phyloP scores from a whole-genome alignment of 331 rosid species.

The Stylosanthes scabra region DNA sequence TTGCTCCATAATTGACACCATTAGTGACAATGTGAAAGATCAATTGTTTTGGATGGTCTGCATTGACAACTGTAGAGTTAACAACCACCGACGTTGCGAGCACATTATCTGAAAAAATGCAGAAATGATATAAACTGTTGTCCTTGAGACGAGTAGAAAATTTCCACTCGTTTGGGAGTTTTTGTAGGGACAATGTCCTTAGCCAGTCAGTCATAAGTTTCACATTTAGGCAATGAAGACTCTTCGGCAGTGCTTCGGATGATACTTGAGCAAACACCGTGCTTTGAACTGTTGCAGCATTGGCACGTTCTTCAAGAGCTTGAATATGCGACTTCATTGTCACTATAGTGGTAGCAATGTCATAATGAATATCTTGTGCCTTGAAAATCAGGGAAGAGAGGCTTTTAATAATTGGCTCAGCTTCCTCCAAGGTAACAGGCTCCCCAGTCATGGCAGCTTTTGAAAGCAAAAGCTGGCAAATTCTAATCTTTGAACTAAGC shows the following conservation, averaged over 20 bases:
- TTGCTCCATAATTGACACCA: slow-evolving; percentile 71
- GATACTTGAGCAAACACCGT: slow-evolving; percentile 83
- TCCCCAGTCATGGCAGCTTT: slow-evolving; percentile 86
- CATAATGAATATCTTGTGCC: slow-evolving; percentile 90
- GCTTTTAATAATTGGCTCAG: slow-evolving; percentile 83
- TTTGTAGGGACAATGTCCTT: slow-evolving; percentile 52
- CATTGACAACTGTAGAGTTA: slow-evolving; percentile 78
- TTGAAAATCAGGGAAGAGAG: slow-evolving; percentile 78
- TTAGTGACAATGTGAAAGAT: slow-evolving; percentile 90
- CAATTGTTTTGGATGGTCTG: slow-evolving; percentile 82
- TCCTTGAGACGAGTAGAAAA: slow-evolving; percentile 76
- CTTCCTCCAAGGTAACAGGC: slow-evolving; percentile 78
- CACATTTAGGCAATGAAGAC: slow-evolving; percentile 82
- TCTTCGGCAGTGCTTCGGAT: slow-evolving; percentile 85
- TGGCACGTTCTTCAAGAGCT: slow-evolving; percentile 97
- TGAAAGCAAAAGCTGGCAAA: slow-evolving; percentile 91
- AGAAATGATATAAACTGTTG: slow-evolving; percentile 87
- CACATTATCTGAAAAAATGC: slow-evolving; percentile 91
- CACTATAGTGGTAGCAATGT: slow-evolving; percentile 90
- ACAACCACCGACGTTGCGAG: slow-evolving; percentile 85
- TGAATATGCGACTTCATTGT: slow-evolving; percentile 96
- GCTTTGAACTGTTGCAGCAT: slow-evolving; percentile 83
- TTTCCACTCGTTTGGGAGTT: slow-evolving; percentile 61
- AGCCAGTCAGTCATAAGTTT: slow-evolving; percentile 89
- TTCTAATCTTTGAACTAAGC: slow-evolving; percentile 84